Conservation (phyloP, 306 rosid genomes). For the Potentilla sterilis region DNA sequence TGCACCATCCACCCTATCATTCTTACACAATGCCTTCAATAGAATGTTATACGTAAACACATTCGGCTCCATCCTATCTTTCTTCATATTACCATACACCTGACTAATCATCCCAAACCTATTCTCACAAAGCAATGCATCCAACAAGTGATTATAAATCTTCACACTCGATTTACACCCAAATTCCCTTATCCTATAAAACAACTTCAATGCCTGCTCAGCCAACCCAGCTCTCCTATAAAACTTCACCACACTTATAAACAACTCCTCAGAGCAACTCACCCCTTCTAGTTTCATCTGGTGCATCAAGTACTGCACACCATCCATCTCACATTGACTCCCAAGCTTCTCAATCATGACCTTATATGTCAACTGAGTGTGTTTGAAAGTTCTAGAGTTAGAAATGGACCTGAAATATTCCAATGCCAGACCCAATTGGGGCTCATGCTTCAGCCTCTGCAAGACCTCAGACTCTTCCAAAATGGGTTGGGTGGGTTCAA, state of each 20-base stretch:
- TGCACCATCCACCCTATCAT: constrained; percentile 71
- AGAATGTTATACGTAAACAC: constrained; percentile 74
- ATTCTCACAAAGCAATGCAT: constrained; percentile 67
- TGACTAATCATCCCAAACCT: constrained; percentile 65
- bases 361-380: constrained; percentile 62
- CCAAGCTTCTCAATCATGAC: constrained; percentile 75
- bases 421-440: constrained; percentile 40
- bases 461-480: constrained; percentile 49
- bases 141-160: constrained; percentile 74
- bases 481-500: constrained; percentile 15
- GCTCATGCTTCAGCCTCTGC: constrained; percentile 37
- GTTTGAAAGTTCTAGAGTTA: constrained; percentile 61
- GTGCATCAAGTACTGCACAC: constrained; percentile 69
- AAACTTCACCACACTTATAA: constrained; percentile 45
- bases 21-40: constrained; percentile 73
- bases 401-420: constrained; percentile 58
- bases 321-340: constrained; percentile 44
- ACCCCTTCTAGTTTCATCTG: constrained; percentile 75
- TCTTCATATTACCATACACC: constrained; percentile 72
- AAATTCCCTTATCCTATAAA: constrained; percentile 77
- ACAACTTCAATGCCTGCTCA: constrained; percentile 68
- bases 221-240: constrained; percentile 48
- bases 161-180: constrained; percentile 68
- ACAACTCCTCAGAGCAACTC: constrained; percentile 62
- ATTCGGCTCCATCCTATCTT: constrained; percentile 79